Percentiles rank a stretch among this genome's conserved stretches.
Conservation (phyloP, 352 stramenopile species). For the Phytopythium oedochilum region DNA sequence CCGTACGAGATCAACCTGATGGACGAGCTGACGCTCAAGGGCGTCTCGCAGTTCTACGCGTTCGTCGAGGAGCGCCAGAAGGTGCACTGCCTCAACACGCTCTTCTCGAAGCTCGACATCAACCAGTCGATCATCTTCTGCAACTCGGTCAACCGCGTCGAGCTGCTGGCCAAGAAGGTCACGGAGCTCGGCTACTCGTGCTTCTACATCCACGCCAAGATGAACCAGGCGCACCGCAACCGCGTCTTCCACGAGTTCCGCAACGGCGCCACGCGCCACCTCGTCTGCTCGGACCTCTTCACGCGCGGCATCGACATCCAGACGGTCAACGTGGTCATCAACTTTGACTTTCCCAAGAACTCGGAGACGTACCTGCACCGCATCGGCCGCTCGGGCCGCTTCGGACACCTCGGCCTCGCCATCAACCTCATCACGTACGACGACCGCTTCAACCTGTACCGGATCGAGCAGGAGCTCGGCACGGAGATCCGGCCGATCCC, state of each 20-base stretch:
- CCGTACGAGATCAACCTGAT: conserved; percentile 99
- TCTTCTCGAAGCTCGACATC: conserved; percentile 99
- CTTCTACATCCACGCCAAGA: conserved; percentile 99
- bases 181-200: conserved; percentile 99
- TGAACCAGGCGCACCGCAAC: conserved; percentile 99
- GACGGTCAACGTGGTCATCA: conserved; percentile 99
- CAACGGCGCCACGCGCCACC: conserved; percentile 95
- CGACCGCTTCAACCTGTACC: conserved; percentile 96
- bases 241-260: conserved; percentile 99
- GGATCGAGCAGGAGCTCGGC: conserved; percentile 98
- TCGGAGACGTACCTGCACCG: conserved; percentile 99
- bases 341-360: conserved; percentile 99
- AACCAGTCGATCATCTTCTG: conserved; percentile 99
- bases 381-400: conserved; percentile 97
- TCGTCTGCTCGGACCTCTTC: conserved; percentile 99
- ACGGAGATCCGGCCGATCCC: conserved; percentile 99
- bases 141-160: conserved; percentile 99
- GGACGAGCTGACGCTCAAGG: conserved; percentile 98
- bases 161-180: conserved; percentile 99
- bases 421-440: conserved; percentile 99
- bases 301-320: conserved; percentile 99
- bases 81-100: conserved; percentile 99
- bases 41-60: conserved; percentile 99
- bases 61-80: conserved; percentile 99
- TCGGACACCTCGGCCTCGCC: conserved; percentile 97